Evolutionary conservation across 371 early-diverging fungal genomes (phyloP).

Genomic region (Mucor racemosus): DNA sequence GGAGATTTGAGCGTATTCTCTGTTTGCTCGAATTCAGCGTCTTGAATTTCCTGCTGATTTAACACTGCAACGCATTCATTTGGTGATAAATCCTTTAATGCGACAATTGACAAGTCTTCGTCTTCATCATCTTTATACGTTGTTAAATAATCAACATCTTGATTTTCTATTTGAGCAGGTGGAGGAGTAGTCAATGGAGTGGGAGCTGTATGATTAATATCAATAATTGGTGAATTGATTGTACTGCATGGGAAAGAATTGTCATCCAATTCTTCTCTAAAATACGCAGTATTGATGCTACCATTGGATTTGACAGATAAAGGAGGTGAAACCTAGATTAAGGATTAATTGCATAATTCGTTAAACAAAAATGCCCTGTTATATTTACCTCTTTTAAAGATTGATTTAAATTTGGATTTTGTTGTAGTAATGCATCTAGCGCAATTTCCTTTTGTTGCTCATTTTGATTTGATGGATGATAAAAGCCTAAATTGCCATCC

Average conservation of each 20-base stretch:
- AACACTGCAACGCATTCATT: not conserved
- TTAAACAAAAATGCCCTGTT: not conserved
- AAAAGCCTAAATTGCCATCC: constrained; percentile 4
- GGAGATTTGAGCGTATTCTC: not conserved
- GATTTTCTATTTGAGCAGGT: not conserved
- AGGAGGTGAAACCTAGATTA: not conserved
- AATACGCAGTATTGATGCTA: not conserved
- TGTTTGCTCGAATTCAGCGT: not conserved
- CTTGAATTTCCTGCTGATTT: not conserved
- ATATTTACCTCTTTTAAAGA: not conserved
- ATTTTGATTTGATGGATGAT: not conserved
- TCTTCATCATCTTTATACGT: not conserved
- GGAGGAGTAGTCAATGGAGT: not conserved
- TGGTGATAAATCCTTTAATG: constrained; percentile 1
- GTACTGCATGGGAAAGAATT: constrained; percentile 31
- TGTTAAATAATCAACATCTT: not conserved
- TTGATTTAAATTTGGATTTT: not conserved
- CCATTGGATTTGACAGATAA: not conserved
- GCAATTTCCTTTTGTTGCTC: not conserved
- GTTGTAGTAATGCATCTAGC: not conserved
- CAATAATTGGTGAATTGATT: not conserved
- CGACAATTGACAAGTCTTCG: not conserved
- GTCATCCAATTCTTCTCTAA: constrained; percentile 59
- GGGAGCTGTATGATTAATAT: not conserved
- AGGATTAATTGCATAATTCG: not conserved